A percentile compares a stretch with the other conserved stretches of the same genome.
Conservation (phyloP, 225 moss, liverwort and hornwort genomes). For the Sphagnum tenellum region DNA sequence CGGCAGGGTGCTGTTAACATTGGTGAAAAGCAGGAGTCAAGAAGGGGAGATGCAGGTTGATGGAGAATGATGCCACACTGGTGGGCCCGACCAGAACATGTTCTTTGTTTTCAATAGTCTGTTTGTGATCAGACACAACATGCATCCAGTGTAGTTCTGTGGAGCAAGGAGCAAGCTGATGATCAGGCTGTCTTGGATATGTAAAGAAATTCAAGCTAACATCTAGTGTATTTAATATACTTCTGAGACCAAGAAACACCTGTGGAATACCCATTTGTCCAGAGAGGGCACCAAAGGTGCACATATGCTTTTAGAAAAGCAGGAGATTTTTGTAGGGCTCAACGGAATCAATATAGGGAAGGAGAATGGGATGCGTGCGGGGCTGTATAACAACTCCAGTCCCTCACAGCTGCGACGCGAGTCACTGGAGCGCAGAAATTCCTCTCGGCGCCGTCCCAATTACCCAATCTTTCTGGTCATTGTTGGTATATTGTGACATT, state of each 20-base stretch:
- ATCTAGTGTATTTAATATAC: no score
- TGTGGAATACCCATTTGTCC: background rate
- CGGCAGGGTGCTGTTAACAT: no score
- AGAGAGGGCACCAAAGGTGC: background rate
- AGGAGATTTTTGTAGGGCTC: constrained; percentile 33
- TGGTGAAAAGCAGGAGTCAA: no score
- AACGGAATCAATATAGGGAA: constrained; percentile 47
- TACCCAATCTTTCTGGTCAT: constrained; percentile 13
- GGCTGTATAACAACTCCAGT: constrained; percentile 12
- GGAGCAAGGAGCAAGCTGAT: no score
- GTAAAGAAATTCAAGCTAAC: no score
- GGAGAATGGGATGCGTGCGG: constrained; percentile 33
- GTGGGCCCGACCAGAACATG: no score
- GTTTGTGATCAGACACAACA: no score
- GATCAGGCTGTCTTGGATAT: no score
- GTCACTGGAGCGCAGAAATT: constrained; percentile 11
- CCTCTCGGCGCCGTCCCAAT: constrained; percentile 7
- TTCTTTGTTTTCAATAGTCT: no score
- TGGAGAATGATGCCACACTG: no score
- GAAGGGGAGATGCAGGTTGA: no score
- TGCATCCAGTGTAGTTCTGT: no score
- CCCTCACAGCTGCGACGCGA: constrained; percentile 19
- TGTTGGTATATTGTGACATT: constrained; percentile 24
- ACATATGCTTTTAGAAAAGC: constrained; percentile 41
- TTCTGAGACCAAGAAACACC: background rate